A percentile compares a stretch with the other conserved stretches of the same genome.
phyloP scores from a whole-genome alignment of 208 protist genomes.

The Entamoeba invadens region DNA sequence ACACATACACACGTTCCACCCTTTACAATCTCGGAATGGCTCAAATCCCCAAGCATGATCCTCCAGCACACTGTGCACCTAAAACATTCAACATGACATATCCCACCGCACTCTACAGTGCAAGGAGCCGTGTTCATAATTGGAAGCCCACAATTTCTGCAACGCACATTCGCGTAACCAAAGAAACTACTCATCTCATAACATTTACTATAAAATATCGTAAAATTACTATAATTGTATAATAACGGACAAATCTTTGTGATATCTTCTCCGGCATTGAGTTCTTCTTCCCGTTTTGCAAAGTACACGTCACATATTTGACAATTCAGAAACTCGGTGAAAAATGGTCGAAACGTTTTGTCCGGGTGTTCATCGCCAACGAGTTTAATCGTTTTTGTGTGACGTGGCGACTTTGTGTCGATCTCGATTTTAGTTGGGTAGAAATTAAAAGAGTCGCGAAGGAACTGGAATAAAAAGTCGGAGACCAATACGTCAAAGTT shows the following conservation, averaged over 20 bases:
- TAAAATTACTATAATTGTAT: background rate
- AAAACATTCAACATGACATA: background rate
- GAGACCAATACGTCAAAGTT: background rate
- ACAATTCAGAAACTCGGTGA: background rate
- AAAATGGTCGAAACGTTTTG: background rate
- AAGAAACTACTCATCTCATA: background rate
- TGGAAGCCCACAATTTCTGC: background rate
- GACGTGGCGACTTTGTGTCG: background rate
- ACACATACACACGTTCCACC: background rate
- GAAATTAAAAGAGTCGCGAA: background rate
- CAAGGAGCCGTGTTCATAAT: background rate
- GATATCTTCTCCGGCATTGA: background rate
- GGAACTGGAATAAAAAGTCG: background rate
- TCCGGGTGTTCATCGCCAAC: background rate
- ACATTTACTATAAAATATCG: too few species aligned
- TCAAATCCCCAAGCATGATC: background rate
- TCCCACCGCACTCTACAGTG: background rate
- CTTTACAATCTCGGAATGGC: too few species aligned
- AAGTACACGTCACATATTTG: background rate
- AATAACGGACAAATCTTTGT: background rate
- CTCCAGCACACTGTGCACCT: background rate
- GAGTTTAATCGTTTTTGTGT: background rate
- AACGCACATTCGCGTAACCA: background rate
- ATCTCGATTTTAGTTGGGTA: background rate
- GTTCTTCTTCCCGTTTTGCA: background rate